phyloP scores from a whole-genome alignment of 257 asterid genomes.

The Thymus quinquecostatus region DNA sequence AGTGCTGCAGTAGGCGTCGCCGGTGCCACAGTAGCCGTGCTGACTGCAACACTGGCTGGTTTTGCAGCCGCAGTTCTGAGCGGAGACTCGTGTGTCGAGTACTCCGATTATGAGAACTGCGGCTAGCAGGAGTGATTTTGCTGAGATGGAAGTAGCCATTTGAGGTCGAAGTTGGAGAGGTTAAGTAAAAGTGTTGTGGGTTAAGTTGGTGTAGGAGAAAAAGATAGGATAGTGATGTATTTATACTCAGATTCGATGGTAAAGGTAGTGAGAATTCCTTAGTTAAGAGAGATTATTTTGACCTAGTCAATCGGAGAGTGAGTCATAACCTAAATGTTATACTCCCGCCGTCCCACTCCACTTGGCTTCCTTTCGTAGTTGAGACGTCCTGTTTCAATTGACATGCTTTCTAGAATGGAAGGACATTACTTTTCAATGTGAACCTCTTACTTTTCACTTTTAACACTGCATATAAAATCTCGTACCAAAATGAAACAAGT shows the following conservation, averaged over 20 bases:
- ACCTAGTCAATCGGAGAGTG: neutral
- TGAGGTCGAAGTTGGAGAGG: neutral
- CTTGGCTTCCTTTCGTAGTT: no score
- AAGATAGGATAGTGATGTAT: neutral
- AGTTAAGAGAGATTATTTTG: neutral
- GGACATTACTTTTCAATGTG: no score
- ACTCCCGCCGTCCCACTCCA: no score
- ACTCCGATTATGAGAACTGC: neutral
- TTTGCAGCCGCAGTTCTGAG: slow-evolving; percentile 13
- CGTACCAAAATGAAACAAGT: no score
- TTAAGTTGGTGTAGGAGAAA: slow-evolving; percentile 2
- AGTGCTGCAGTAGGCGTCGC: slow-evolving; percentile 12
- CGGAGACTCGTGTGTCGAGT: neutral
- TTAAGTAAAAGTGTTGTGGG: neutral
- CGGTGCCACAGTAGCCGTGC: slow-evolving; percentile 11
- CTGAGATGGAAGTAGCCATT: slow-evolving; percentile 1
- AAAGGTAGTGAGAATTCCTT: neutral
- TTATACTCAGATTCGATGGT: neutral
- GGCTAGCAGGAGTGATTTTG: neutral
- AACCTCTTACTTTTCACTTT: no score
- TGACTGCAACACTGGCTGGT: slow-evolving; percentile 22
- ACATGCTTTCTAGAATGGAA: no score
- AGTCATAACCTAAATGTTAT: no score
- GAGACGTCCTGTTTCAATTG: no score
- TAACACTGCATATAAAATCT: no score